Percentiles rank a stretch among this genome's conserved stretches.
Conservation (phyloP, 1,139 yeast species). For the Kazachstania sp. region DNA sequence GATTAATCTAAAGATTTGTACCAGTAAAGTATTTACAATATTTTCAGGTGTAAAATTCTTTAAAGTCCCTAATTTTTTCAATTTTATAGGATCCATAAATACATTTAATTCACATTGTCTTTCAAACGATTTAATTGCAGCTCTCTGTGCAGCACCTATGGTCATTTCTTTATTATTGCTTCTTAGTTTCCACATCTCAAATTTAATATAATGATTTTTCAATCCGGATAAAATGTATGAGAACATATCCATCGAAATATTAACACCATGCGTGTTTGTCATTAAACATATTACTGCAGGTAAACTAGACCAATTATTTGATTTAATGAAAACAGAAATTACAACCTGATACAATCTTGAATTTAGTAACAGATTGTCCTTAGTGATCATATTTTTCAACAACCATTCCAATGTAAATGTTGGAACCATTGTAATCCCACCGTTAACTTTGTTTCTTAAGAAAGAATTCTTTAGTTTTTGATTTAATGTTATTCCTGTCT, state of each 20-base stretch:
- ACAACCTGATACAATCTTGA: conserved; percentile 13
- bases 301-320: conserved; percentile 20
- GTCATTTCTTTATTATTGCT: background rate
- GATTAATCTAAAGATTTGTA: conserved; percentile 9
- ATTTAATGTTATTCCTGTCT: conserved; percentile 8
- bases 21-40: conserved; percentile 4
- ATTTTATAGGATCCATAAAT: background rate
- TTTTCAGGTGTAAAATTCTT: background rate
- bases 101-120: background rate
- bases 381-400: conserved; percentile 17
- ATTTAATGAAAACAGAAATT: conserved; percentile 16
- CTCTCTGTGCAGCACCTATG: background rate
- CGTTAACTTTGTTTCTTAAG: background rate
- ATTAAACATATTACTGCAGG: conserved; percentile 18
- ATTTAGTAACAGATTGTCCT: conserved; percentile 21
- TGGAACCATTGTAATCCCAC: conserved; percentile 8
- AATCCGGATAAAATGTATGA: conserved; percentile 18
- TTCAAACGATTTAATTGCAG: background rate
- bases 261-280: conserved; percentile 12
- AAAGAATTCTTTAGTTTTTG: conserved; percentile 6
- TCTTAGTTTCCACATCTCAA: conserved; percentile 7
- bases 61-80: background rate
- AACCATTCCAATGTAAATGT: conserved; percentile 11
- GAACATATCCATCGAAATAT: conserved; percentile 6
- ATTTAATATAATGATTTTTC: conserved; percentile 14